Percentiles rank a stretch among this genome's conserved stretches.
These are phyloP conservation scores for Aspergillus sp. DNA, from an alignment of 2,329 filamentous ascomycete species.

Conservation along the genomic window DNA sequence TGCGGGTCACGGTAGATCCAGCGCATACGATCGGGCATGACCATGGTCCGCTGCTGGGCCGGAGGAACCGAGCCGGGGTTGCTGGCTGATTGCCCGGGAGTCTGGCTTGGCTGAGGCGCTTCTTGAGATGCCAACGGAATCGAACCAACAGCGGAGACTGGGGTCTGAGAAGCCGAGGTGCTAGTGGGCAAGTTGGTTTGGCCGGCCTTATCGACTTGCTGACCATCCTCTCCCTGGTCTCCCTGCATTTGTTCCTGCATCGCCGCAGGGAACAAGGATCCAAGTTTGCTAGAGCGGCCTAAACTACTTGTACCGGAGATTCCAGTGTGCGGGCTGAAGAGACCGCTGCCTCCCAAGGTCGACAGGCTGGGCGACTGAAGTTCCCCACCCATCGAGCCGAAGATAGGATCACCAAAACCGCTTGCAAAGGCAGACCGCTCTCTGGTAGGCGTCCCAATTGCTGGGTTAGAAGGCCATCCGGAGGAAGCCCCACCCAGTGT, in stretches of 20 bases:
- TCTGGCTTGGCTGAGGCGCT: constrained; percentile 25
- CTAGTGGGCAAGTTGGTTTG: constrained; percentile 23
- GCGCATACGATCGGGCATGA: constrained; percentile 97
- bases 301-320: constrained; percentile 58
- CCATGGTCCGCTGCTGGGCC: constrained; percentile 77
- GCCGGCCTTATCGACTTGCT: constrained; percentile 23
- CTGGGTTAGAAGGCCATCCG: constrained; percentile 52
- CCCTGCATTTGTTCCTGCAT: constrained; percentile 88
- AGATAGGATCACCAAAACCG: constrained; percentile 56
- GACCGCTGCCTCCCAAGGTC: constrained; percentile 35
- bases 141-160: constrained; percentile 30
- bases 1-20: constrained; percentile 98
- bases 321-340: constrained; percentile 58
- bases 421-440: constrained; percentile 47
- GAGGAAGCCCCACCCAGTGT: constrained; percentile 45
- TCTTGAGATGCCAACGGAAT: constrained; percentile 27
- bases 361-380: constrained; percentile 50
- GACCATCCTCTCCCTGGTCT: constrained; percentile 47
- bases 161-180: constrained; percentile 29
- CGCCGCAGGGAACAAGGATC: constrained; percentile 75
- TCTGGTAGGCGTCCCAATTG: constrained; percentile 66
- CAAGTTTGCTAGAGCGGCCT: constrained; percentile 72
- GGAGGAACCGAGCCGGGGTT: constrained; percentile 60
- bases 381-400: constrained; percentile 64
- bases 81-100: constrained; percentile 25